Base-by-base conservation (phyloP, 208 protist genomes). In the Trypanosoma brucei region DNA sequence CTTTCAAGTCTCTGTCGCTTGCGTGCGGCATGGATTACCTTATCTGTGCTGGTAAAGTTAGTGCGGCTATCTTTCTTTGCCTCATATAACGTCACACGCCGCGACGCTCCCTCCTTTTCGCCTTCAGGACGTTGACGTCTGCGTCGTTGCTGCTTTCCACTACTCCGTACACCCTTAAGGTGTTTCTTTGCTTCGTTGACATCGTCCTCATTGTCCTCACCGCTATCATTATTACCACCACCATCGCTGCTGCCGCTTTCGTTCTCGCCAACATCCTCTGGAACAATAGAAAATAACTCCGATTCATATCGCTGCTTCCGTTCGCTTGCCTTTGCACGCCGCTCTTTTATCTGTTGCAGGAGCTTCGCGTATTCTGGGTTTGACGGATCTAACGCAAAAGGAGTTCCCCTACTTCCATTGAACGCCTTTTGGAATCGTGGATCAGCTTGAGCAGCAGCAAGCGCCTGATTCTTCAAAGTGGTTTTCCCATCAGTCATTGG, bases 291-390 rank as follows among this genome's bases (percentile, higher is more conserved):
- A 67, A 92, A 94, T 52, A 92, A 68, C 11, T 88, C 81, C 31
- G 72, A 72, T 63, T 94, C 88, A 59, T 94, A 94, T 35, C 76
- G 69, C 57, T 74, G 63, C 7, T 84, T 82, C 14, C 88, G 88
- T 38, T 60, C 77, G 30, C 64, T 78, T 8, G 88, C 88, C 59
- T 81, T 78, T 44, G 70, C 75, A 49, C 81, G 81, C n/a, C 88
- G 81, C 61, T 92, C 78, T 14, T 91, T 70, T 55, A 95, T 88
- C 3, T 83, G 83, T 62, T 82, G 75, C 31, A 94, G 70, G 44
- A 94, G 70, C 64, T 91, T 92, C 35, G 76, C 77, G 66, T 88
- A 93, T 70, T 94, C 86, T 7, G 86, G 85, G 62, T 91, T 94
- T 30, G 65, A 63, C 4, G 75, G 76, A 70, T 94, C 87, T 1